Evolutionary conservation across 2,329 filamentous ascomycete species (phyloP).

Genomic region (Beauveria sp.): DNA sequence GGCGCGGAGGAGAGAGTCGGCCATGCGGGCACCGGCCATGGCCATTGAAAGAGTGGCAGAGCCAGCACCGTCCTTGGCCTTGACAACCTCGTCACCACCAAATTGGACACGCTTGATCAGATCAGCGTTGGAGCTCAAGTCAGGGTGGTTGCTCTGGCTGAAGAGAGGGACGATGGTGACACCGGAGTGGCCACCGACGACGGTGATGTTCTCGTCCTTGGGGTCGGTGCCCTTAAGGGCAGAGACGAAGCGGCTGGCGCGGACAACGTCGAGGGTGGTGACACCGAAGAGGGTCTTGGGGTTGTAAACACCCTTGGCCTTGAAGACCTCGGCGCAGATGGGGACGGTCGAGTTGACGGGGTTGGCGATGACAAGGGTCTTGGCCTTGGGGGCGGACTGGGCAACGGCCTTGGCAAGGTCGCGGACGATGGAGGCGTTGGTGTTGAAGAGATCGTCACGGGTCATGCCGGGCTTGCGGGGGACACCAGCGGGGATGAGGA

Average conservation of each 20-base stretch:
- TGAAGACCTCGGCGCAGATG: constrained; percentile 96
- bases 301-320: constrained; percentile 93
- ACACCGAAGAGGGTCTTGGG: constrained; percentile 98
- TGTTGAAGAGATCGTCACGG: constrained; percentile 99
- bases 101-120: constrained; percentile 96
- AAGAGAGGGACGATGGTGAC: constrained; percentile 98
- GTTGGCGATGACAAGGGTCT: constrained; percentile 97
- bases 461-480: constrained; percentile 99
- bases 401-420: constrained; percentile 94
- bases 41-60: constrained; percentile 98
- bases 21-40: constrained; percentile 78
- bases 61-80: constrained; percentile 97
- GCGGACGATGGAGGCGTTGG: constrained; percentile 98
- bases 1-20: constrained; percentile 89
- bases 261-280: constrained; percentile 97
- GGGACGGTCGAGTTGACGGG: constrained; percentile 99
- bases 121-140: constrained; percentile 68
- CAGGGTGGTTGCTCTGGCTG: constrained; percentile 82
- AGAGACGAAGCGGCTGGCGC: constrained; percentile 94
- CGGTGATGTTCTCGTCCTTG: constrained; percentile 86
- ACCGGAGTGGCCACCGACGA: constrained; percentile 94
- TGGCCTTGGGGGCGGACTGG: constrained; percentile 81
- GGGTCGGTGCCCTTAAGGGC: constrained; percentile 89
- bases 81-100: constrained; percentile 96
- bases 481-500: constrained; percentile 96